Percentiles rank a stretch among this genome's conserved stretches.
phyloP scores from a whole-genome alignment of 257 asterid genomes.

The Capsicum chinense region DNA sequence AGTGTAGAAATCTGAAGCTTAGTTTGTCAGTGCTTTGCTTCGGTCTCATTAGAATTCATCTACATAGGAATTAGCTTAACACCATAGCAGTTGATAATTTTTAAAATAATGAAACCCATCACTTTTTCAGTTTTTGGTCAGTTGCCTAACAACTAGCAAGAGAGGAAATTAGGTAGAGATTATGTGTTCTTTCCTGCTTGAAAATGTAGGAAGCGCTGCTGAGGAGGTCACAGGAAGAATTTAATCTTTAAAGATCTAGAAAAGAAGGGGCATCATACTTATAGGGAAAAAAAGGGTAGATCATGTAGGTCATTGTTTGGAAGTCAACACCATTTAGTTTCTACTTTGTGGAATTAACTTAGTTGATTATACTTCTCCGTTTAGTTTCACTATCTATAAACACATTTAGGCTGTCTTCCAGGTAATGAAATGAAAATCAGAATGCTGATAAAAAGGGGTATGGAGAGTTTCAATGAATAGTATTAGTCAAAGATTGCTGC shows the following conservation, averaged over 20 bases:
- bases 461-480: not conserved
- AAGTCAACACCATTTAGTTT: not conserved
- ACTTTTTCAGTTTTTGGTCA: not conserved
- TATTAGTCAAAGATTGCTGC: not conserved
- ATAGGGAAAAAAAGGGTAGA: not conserved
- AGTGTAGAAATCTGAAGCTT: not conserved
- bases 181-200: not conserved
- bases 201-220: not conserved
- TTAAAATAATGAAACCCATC: not conserved
- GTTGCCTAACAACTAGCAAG: constrained; percentile 20
- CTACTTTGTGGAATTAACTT: not conserved
- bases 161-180: constrained; percentile 16
- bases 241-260: not conserved
- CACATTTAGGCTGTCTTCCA: not conserved
- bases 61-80: constrained; percentile 1
- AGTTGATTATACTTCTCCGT: not conserved
- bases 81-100: not conserved
- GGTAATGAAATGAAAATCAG: not conserved
- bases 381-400: constrained; percentile 16
- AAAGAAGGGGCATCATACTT: not conserved
- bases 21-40: not conserved
- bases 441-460: not conserved
- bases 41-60: not conserved
- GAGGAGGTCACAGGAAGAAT: constrained; percentile 21
- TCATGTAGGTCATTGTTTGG: constrained; percentile 22